A percentile compares a stretch with the other conserved stretches of the same genome.
Conservation (phyloP, 164 flowering plant genomes). For the Vitis rupestris region DNA sequence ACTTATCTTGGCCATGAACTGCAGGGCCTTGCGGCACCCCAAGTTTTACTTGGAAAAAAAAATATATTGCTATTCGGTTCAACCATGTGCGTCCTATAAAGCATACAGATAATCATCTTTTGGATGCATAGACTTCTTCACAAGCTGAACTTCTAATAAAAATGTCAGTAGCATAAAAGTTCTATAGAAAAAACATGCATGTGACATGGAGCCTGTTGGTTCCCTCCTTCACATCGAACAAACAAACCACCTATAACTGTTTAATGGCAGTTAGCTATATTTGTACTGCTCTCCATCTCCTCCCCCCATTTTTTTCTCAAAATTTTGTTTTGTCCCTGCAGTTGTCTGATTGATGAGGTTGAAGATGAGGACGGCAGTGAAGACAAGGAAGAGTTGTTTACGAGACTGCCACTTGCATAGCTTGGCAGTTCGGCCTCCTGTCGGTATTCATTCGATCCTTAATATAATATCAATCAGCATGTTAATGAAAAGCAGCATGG, state of each 20-base stretch:
- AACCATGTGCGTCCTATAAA: too few species aligned
- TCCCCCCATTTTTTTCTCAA: not conserved
- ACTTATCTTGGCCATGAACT: too few species aligned
- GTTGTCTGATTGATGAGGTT: not conserved
- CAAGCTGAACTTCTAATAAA: not conserved
- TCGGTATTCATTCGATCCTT: too few species aligned
- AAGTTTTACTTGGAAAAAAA: too few species aligned
- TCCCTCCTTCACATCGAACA: not conserved
- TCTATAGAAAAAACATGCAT: not conserved
- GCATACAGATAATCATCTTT: too few species aligned
- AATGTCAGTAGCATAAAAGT: not conserved
- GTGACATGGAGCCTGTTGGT: not conserved
- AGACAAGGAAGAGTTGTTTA: conserved; percentile 16
- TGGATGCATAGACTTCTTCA: not conserved
- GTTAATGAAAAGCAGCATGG: too few species aligned
- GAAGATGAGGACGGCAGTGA: not conserved
- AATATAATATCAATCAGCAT: too few species aligned
- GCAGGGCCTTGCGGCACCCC: too few species aligned
- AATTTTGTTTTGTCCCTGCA: not conserved
- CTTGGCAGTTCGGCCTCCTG: not conserved
- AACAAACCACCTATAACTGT: not conserved
- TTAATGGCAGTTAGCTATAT: not conserved
- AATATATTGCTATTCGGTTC: too few species aligned
- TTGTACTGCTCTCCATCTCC: not conserved
- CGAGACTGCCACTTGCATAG: not conserved